phyloP scores from a whole-genome alignment of 495 filamentous ascomycete species.

The Collariella sp. region DNA sequence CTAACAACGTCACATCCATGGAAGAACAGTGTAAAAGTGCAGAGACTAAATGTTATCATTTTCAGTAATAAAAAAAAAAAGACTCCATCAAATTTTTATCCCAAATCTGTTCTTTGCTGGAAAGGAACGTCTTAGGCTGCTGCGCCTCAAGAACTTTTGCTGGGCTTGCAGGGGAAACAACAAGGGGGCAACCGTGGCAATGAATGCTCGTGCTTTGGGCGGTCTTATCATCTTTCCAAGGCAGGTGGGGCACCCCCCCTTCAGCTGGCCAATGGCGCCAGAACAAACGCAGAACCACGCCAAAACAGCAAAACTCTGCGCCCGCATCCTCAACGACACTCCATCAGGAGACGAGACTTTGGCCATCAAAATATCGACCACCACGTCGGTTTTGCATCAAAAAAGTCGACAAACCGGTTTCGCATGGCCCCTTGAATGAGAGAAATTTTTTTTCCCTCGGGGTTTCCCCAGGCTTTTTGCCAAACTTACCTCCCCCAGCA shows the following conservation, averaged over 20 bases:
- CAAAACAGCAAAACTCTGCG: constrained; percentile 40
- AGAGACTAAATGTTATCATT: too few species aligned
- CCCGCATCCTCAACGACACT: constrained; percentile 54
- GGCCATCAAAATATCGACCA: constrained; percentile 51
- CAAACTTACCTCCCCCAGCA: constrained; percentile 36
- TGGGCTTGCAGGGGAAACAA: neutral
- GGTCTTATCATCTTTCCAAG: constrained; percentile 7
- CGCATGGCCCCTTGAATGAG: constrained; percentile 46
- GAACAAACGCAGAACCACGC: constrained; percentile 19
- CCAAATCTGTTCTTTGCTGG: neutral
- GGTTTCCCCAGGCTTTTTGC: constrained; percentile 41
- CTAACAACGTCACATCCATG: too few species aligned
- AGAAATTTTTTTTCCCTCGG: constrained; percentile 36
- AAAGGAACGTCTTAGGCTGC: neutral
- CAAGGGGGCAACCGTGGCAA: neutral
- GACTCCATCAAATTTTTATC: too few species aligned
- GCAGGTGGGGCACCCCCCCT: constrained; percentile 12
- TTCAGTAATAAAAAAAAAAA: too few species aligned
- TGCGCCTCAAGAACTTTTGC: neutral
- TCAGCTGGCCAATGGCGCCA: constrained; percentile 25
- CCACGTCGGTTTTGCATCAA: constrained; percentile 42
- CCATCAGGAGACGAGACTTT: constrained; percentile 48
- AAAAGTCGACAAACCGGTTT: constrained; percentile 48
- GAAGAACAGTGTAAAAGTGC: too few species aligned
- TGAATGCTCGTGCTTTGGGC: neutral